phyloP scores from a whole-genome alignment of 352 stramenopile genomes.

The Phytophthora pseudosyringae region DNA sequence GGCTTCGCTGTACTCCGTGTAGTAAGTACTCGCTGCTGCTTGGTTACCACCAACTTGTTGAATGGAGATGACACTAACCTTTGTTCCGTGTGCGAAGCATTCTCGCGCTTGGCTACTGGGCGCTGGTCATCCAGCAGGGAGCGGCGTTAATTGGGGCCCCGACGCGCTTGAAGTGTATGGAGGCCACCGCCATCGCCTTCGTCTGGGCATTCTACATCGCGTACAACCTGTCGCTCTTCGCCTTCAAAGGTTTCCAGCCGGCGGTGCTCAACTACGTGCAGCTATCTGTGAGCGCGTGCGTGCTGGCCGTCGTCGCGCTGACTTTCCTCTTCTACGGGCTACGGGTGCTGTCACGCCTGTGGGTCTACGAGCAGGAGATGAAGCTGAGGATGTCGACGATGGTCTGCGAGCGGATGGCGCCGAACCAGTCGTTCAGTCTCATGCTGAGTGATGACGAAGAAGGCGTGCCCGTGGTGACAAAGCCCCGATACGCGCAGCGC shows the following conservation, averaged over 20 bases:
- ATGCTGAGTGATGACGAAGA: constrained; percentile 37
- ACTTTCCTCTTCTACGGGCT: constrained; percentile 38
- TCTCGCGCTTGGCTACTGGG: constrained; percentile 40
- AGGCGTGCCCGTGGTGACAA: constrained; percentile 27
- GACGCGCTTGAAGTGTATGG: constrained; percentile 28
- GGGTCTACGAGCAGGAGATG: constrained; percentile 34
- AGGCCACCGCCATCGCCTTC: constrained; percentile 26
- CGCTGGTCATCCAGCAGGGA: constrained; percentile 39
- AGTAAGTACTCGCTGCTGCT: constrained; percentile 38
- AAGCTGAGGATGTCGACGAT: constrained; percentile 33
- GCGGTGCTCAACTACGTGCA: constrained; percentile 36
- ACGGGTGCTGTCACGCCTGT: constrained; percentile 35
- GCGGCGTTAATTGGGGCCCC: constrained; percentile 22
- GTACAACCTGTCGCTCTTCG: constrained; percentile 37
- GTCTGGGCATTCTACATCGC: constrained; percentile 42
- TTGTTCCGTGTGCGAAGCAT: constrained; percentile 25
- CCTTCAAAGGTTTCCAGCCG: constrained; percentile 42
- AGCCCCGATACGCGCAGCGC: constrained; percentile 16
- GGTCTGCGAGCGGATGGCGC: constrained; percentile 30
- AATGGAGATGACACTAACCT: not conserved
- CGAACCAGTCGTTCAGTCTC: constrained; percentile 32
- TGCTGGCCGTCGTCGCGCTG: constrained; percentile 26
- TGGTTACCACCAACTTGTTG: not conserved
- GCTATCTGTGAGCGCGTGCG: constrained; percentile 29
- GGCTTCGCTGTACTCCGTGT: constrained; percentile 41